These are phyloP conservation scores for Talaromyces atroroseus DNA, from an alignment of 2,329 filamentous ascomycete species.

Conservation along the genomic window DNA sequence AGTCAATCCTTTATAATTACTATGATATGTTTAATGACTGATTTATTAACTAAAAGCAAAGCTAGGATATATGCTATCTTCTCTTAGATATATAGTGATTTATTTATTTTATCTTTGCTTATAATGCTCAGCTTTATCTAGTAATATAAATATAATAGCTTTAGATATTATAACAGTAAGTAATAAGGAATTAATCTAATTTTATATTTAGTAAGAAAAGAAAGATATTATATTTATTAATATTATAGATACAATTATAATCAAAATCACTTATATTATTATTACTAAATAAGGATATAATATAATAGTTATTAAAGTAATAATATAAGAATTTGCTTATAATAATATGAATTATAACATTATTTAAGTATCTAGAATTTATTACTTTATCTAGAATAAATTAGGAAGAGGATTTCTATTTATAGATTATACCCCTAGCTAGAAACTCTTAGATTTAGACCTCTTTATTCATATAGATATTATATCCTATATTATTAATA, in stretches of 20 bases:
- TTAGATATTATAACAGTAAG: conserved; percentile 4
- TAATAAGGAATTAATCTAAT: not conserved
- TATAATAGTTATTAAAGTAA: conserved; percentile 17
- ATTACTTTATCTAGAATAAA: conserved; percentile 18
- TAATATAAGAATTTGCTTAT: conserved; percentile 19
- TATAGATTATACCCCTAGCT: conserved; percentile 21
- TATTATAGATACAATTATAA: not conserved
- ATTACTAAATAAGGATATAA: conserved; percentile 18
- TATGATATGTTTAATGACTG: no score
- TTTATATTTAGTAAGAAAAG: conserved; percentile 5
- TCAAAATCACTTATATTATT: conserved; percentile 15
- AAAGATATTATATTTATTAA: conserved; percentile 3
- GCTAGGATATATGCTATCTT: no score
- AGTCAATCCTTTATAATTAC: no score
- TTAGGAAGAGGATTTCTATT: conserved; percentile 19
- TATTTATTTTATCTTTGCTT: no score
- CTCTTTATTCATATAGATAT: conserved; percentile 13
- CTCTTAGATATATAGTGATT: no score
- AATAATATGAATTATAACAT: conserved; percentile 16
- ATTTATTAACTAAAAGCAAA: no score
- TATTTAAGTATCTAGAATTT: conserved; percentile 19
- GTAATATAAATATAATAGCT: not conserved
- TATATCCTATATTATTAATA: conserved; percentile 14
- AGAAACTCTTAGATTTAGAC: conserved; percentile 15
- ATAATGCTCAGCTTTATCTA: no score